Conservation (phyloP, 1,284 basidiomycete species). For the Tilletia caries region DNA sequence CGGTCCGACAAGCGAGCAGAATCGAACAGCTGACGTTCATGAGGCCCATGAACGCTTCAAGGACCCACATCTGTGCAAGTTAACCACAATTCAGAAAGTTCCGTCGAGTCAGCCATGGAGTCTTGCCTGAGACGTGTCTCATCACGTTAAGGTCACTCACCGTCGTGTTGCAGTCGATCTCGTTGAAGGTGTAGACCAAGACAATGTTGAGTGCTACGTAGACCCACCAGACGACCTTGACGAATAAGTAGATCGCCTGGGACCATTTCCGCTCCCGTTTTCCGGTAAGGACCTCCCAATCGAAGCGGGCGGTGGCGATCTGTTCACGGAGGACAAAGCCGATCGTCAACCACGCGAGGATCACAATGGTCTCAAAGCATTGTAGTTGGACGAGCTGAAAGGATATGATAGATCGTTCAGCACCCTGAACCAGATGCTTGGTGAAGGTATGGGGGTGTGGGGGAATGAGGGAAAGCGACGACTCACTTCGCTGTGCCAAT, state of each 20-base stretch:
- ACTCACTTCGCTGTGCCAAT: background rate
- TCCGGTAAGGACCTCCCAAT: constrained; percentile 2
- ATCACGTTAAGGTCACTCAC: too few relatives aligned
- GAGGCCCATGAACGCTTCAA: constrained; percentile 34
- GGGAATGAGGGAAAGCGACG: too few relatives aligned
- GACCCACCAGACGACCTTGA: constrained; percentile 3
- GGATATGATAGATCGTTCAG: too few relatives aligned
- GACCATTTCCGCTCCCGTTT: background rate
- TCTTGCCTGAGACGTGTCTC: too few relatives aligned
- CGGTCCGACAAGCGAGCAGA: constrained; percentile 29
- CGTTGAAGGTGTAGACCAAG: background rate
- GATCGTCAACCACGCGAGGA: background rate
- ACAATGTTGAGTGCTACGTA: background rate
- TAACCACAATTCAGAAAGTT: too few relatives aligned
- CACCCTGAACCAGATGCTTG: too few relatives aligned
- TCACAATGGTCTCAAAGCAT: background rate
- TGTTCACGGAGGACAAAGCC: background rate
- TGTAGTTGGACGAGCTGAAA: background rate
- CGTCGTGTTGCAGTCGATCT: background rate
- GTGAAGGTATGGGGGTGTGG: too few relatives aligned
- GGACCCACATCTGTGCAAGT: constrained; percentile 18
- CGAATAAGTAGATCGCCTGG: background rate
- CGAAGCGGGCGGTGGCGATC: background rate
- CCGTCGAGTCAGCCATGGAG: too few relatives aligned
- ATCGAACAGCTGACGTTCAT: constrained; percentile 24